Conservation (phyloP, 2,329 filamentous ascomycete genomes). For the Tolypocladium ovalisporum region DNA sequence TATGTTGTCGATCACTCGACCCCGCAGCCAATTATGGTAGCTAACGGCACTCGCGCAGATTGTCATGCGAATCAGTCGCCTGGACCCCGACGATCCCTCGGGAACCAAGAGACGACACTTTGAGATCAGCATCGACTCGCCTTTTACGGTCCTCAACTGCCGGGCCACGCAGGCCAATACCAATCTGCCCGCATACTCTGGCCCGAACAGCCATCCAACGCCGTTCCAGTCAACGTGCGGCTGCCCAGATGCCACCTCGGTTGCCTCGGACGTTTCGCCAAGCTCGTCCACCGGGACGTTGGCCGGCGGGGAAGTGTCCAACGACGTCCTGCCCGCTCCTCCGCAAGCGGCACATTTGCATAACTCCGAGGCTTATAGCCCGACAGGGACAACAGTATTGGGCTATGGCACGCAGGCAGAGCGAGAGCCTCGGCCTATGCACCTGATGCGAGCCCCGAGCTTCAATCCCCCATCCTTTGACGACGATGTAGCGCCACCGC, state of each 20-base stretch:
- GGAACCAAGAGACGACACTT: constrained; percentile 73
- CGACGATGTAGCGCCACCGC: constrained; percentile 45
- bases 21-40: not conserved
- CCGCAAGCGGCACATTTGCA: constrained; percentile 49
- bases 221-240: constrained; percentile 36
- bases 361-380: constrained; percentile 10
- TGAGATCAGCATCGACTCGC: constrained; percentile 92
- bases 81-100: constrained; percentile 64
- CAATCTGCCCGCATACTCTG: constrained; percentile 65
- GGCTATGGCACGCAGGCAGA: constrained; percentile 11
- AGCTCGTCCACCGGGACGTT: constrained; percentile 47
- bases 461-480: constrained; percentile 85
- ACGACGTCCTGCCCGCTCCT: constrained; percentile 27
- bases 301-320: constrained; percentile 23
- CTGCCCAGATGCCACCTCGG: constrained; percentile 40
- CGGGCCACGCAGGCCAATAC: constrained; percentile 88
- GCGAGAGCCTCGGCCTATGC: constrained; percentile 58
- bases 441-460: constrained; percentile 71
- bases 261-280: constrained; percentile 53
- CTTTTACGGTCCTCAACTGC: constrained; percentile 87
- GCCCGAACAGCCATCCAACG: constrained; percentile 37
- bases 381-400: constrained; percentile 2
- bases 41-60: constrained; percentile 42
- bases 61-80: constrained; percentile 81
- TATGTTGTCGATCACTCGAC: constrained; percentile 18